phyloP scores from a whole-genome alignment of 495 filamentous ascomycete genomes.

The Aspergillus heteromorphus region DNA sequence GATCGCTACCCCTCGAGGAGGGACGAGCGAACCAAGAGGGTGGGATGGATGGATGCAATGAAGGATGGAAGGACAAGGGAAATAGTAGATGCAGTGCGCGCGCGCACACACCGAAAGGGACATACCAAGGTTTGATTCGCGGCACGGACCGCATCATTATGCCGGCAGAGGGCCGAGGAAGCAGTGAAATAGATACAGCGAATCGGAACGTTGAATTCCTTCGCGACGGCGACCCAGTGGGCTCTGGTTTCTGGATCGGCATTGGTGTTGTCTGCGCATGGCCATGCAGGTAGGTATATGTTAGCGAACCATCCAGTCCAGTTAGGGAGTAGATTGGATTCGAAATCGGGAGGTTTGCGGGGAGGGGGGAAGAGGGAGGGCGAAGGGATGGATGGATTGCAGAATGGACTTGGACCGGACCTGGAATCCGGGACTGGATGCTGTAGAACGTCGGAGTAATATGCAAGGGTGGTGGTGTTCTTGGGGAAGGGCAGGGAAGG shows the following conservation, averaged over 20 bases:
- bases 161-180: slow-evolving; percentile 65
- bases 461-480: slow-evolving; percentile 8
- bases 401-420: background rate
- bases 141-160: slow-evolving; percentile 83
- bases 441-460: slow-evolving; percentile 5
- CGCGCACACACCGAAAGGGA: background rate
- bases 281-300: background rate
- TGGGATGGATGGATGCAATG: background rate
- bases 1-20: background rate
- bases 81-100: slow-evolving; percentile 1
- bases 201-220: slow-evolving; percentile 64
- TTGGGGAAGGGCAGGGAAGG: background rate
- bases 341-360: background rate
- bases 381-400: background rate
- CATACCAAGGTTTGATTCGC: slow-evolving; percentile 49
- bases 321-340: too few relatives aligned
- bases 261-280: slow-evolving; percentile 80
- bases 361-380: background rate
- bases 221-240: slow-evolving; percentile 70
- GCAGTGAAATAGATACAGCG: slow-evolving; percentile 85
- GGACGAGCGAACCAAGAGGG: background rate
- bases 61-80: background rate
- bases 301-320: too few relatives aligned
- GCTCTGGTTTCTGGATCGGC: slow-evolving; percentile 67
- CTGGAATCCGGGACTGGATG: background rate